These are phyloP conservation scores for Parietaria judaica DNA, from an alignment of 306 rosid species.

Conservation along the genomic window DNA sequence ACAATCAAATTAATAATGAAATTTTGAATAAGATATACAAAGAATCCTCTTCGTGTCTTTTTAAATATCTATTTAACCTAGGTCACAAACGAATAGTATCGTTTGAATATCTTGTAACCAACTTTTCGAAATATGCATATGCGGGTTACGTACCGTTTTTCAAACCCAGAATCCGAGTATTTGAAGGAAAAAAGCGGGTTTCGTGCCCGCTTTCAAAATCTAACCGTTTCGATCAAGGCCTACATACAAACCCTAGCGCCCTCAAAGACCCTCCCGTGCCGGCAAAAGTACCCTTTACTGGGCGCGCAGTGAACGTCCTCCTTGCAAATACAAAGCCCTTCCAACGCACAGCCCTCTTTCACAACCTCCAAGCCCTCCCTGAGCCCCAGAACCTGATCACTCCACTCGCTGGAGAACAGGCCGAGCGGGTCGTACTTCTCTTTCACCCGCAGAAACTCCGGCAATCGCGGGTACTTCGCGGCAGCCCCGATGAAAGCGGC, in stretches of 20 bases:
- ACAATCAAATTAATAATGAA: too few species aligned
- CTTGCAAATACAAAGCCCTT: slow-evolving; percentile 68
- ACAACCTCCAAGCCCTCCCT: slow-evolving; percentile 25
- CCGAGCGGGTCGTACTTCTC: slow-evolving; percentile 42
- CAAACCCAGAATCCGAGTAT: too few species aligned
- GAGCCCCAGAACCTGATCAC: slow-evolving; percentile 53
- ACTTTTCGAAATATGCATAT: too few species aligned
- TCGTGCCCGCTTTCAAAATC: too few species aligned
- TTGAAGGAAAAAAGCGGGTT: too few species aligned
- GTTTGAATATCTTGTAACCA: too few species aligned
- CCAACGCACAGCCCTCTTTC: slow-evolving; percentile 68
- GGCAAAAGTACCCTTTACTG: slow-evolving; percentile 47
- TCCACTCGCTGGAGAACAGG: slow-evolving; percentile 68
- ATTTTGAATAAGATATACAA: too few species aligned
- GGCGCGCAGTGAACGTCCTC: slow-evolving; percentile 59
- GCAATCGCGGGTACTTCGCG: slow-evolving; percentile 31
- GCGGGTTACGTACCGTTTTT: too few species aligned
- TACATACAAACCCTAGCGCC: slow-evolving; percentile 68
- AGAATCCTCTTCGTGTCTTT: too few species aligned
- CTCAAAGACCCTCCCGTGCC: slow-evolving; percentile 42
- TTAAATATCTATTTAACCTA: too few species aligned
- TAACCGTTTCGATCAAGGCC: neutral
- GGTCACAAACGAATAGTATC: too few species aligned
- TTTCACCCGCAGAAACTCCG: slow-evolving; percentile 41
- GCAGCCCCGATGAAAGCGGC: slow-evolving; percentile 46